Percentiles rank a stretch among this genome's conserved stretches.
These are phyloP conservation scores for Crassisporium funariophilum DNA, from an alignment of 768 basidiomycete genomes.

Conservation along the genomic window DNA sequence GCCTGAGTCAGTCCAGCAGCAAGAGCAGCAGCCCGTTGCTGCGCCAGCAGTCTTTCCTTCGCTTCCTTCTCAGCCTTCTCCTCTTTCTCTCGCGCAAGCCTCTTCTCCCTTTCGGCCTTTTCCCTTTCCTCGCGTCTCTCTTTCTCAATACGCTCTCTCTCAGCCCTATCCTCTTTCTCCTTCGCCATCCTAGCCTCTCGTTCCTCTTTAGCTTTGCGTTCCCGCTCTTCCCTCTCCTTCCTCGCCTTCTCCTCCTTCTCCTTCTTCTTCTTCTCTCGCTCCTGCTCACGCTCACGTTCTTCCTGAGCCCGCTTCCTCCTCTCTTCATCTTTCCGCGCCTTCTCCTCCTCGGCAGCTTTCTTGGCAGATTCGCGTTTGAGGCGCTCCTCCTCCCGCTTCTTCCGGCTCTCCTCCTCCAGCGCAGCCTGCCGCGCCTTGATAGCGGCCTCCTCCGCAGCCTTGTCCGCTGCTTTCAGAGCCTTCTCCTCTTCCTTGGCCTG, in stretches of 20 bases:
- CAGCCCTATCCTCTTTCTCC: constrained; percentile 58
- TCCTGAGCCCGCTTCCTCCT: constrained; percentile 71
- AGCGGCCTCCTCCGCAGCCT: constrained; percentile 84
- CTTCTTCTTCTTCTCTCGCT: constrained; percentile 72
- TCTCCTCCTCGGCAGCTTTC: constrained; percentile 83
- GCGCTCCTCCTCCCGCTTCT: constrained; percentile 88
- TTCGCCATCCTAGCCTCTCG: constrained; percentile 67
- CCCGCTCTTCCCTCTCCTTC: constrained; percentile 74
- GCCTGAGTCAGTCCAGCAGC: constrained; percentile 23
- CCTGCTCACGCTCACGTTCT: constrained; percentile 78
- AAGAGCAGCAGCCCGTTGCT: constrained; percentile 50
- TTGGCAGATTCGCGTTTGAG: constrained; percentile 71
- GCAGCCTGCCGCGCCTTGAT: constrained; percentile 73
- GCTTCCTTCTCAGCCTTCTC: constrained; percentile 33
- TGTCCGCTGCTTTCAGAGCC: constrained; percentile 80
- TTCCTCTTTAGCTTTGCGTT: constrained; percentile 69
- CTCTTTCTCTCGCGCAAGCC: constrained; percentile 33
- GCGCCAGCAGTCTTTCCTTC: constrained; percentile 34
- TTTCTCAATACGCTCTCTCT: constrained; percentile 46
- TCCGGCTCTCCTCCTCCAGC: constrained; percentile 78
- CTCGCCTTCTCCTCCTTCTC: constrained; percentile 73
- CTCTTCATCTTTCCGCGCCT: constrained; percentile 82
- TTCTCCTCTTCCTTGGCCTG: constrained; percentile 90
- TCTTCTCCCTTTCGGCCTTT: constrained; percentile 42
- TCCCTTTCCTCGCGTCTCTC: constrained; percentile 45